Evolutionary conservation across 768 basidiomycete genomes (phyloP), one percentile per base, ranked within the genome.

Genomic region (Tulasnella calospora): DNA sequence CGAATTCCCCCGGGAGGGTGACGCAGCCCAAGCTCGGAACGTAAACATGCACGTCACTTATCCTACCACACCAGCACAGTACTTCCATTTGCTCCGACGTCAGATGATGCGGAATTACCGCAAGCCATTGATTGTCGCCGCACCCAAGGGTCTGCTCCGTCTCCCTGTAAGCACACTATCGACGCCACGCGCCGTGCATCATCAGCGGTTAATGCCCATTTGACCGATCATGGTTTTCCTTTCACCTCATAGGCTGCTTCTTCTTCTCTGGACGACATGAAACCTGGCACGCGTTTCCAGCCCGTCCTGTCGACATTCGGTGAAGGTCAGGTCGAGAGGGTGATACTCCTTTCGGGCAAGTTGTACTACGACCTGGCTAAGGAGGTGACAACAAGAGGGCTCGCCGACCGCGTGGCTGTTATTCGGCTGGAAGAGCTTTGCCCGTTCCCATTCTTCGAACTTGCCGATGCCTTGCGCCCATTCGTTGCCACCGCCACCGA

Each of bases 21-120:
- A 81, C 13, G 78, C 80, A 72, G 71, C 76, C 8, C 27, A 33
- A 27, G 61, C 61, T 30, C n/a, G 51, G 51, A 92, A 92, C 80
- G 87, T 95, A 79, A 97, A 97, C 83, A 92, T 96, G 88, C 91
- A 92, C 72, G 89, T 96, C 40, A 89, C 88, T 4, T 96, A 91
- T 84, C 94, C 94, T 0, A 96, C 95, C 0, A 96, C 95, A 0
- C 89, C 96, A 0, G 93, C 94, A 0, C 94, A 97, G 78, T 95
- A 96, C 81, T 98, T 97, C 89, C 96, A 98, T 83, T 87, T 97
- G 1, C 86, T 98, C n/a, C 87, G 96, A 76, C 87, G 95, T 71
- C 96, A 97, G 83, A 89, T 96, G 82, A 87, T 88, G 82, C 87
- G 95, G 67, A 94, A 95, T 80, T 96, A 91, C 85, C 87, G 95